Percentiles rank a stretch among this genome's conserved stretches.
phyloP scores from a whole-genome alignment of 176 grass and related monocot species.

The Carex pumila region DNA sequence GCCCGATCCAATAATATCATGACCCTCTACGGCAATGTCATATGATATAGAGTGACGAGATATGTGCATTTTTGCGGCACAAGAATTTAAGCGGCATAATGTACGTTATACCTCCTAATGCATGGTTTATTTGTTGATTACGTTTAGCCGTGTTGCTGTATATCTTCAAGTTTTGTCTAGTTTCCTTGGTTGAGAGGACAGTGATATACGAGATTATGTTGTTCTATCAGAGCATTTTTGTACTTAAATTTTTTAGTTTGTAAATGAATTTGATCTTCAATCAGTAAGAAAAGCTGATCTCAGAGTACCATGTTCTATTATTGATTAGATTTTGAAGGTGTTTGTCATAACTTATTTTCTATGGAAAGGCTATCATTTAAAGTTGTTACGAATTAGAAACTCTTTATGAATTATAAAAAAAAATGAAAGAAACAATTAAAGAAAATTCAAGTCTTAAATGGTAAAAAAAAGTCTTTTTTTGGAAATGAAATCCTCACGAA shows the following conservation, averaged over 20 bases:
- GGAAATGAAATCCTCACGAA: too few relatives aligned
- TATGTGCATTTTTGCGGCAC: not conserved
- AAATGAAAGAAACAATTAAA: too few relatives aligned
- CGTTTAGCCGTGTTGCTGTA: not conserved
- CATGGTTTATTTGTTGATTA: not conserved
- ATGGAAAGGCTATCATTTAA: not conserved
- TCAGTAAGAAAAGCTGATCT: not conserved
- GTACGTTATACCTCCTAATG: not conserved
- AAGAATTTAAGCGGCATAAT: not conserved
- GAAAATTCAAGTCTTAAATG: too few relatives aligned
- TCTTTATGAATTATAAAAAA: too few relatives aligned
- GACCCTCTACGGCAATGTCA: conserved; percentile 10
- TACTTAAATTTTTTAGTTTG: not conserved
- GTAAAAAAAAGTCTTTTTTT: too few relatives aligned
- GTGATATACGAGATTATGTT: not conserved
- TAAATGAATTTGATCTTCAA: not conserved
- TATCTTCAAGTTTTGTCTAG: not conserved
- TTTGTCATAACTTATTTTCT: not conserved
- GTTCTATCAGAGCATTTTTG: not conserved
- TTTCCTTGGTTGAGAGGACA: not conserved
- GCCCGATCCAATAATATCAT: conserved; percentile 58
- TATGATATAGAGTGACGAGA: not conserved
- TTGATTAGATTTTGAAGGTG: not conserved
- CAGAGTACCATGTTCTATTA: too few relatives aligned
- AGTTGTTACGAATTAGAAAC: not conserved